These are phyloP conservation scores for Amylostereum chailletii DNA, from an alignment of 1,284 basidiomycete species.

Conservation along the genomic window DNA sequence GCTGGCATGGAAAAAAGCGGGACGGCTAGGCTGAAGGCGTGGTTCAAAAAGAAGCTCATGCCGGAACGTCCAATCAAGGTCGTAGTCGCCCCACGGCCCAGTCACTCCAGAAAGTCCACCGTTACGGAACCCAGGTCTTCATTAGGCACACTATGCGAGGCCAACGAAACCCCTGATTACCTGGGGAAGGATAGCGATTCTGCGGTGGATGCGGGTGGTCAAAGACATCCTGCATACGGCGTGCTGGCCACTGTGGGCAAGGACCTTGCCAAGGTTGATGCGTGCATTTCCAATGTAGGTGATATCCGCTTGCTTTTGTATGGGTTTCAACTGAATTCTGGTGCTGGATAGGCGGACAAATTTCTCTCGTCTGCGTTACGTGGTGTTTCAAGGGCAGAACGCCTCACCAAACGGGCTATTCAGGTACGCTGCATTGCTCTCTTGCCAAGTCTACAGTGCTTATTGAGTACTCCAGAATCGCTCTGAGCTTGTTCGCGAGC, in stretches of 20 bases:
- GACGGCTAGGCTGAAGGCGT: conserved; percentile 42
- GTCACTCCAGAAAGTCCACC: background rate
- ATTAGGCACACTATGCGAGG: conserved; percentile 16
- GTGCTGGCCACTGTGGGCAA: conserved; percentile 41
- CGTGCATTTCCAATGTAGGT: conserved; percentile 33
- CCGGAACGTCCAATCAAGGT: conserved; percentile 19
- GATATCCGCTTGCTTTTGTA: conserved; percentile 6
- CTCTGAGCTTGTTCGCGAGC: too few species aligned
- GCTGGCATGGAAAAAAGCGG: conserved; percentile 19
- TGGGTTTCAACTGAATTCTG: conserved; percentile 9
- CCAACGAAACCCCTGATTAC: conserved; percentile 7
- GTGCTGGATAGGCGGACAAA: conserved; percentile 36
- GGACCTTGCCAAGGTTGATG: conserved; percentile 45
- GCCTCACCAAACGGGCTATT: too few species aligned
- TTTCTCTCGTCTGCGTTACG: conserved; percentile 42
- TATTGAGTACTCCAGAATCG: too few species aligned
- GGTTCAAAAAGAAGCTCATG: conserved; percentile 52
- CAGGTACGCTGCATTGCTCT: too few species aligned
- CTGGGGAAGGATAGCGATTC: background rate
- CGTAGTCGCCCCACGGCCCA: background rate
- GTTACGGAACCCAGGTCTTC: conserved; percentile 18
- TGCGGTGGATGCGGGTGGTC: conserved; percentile 16
- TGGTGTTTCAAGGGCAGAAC: conserved; percentile 35
- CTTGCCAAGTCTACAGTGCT: too few species aligned
- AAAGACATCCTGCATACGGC: conserved; percentile 30